Base-by-base conservation (phyloP, 495 filamentous ascomycete species). In the Penicillium alfredii region DNA sequence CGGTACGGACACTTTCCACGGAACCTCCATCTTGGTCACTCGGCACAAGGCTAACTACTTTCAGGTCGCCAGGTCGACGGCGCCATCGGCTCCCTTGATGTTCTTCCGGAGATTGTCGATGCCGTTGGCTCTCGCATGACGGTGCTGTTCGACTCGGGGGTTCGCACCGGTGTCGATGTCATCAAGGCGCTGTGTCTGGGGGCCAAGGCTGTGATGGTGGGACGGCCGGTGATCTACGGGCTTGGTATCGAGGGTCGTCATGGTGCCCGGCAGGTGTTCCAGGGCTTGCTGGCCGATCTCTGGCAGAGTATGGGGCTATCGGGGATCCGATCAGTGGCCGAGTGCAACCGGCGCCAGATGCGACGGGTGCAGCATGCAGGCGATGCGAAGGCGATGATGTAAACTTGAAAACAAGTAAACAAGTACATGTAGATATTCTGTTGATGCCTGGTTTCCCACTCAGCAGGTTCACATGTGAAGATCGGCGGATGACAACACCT, bases 151-250 rank as follows among this genome's bases (percentile, higher is more conserved):
- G 81, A 84, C 54, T 75, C 71, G 3, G 81, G 81, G 2, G 60
- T 84, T 21, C 70, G 80, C 3, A 70, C 70, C 18, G 79, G 69
- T 1, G 67, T 68, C 3, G 80, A 84, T 54, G 60, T 82, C 48
- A 73, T 94, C 66, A 96, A 94, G 62, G 89, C 88, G 35, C 67
- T 94, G 22, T 92, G 85, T 44, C 68, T 96, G 3, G 89, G 89
- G 25, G 89, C 88, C 4, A 84, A 78, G 55, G 88, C 83, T n/a
- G 88, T 94, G 0, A 79, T 90, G 11, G 86, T 94, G 40, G 88
- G 86, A 8, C 65, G 88, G 16, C 89, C 88, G 11, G 87, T 89
- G 58, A 68, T 94, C 47, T 94, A 87, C 55, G 88, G 88, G 30
- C 86, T 94, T 11, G 69, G 64, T 1, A 66, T 77, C 21, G 67